These are phyloP conservation scores for Lagenidium giganteum DNA, from an alignment of 352 stramenopile species.

Conservation along the genomic window DNA sequence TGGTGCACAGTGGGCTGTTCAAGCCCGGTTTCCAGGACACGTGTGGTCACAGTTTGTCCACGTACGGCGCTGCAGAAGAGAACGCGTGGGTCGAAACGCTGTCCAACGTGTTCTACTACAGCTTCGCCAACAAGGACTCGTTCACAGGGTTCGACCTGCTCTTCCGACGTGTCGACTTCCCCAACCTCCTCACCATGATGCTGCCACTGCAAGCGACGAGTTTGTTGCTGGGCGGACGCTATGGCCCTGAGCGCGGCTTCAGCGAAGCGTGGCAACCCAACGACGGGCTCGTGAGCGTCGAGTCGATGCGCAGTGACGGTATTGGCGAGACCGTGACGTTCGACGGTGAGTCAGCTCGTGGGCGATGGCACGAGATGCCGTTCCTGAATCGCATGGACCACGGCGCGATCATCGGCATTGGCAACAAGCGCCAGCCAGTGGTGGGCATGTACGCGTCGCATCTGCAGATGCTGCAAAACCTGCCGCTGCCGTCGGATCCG, in stretches of 20 bases:
- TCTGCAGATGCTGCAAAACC: slow-evolving; percentile 24
- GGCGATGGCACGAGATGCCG: slow-evolving; percentile 48
- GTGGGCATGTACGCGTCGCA: slow-evolving; percentile 37
- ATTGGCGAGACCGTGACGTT: slow-evolving; percentile 28
- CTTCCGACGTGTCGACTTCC: slow-evolving; percentile 34
- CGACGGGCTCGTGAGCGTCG: slow-evolving; percentile 41
- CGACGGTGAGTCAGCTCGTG: slow-evolving; percentile 22
- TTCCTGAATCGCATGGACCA: slow-evolving; percentile 37
- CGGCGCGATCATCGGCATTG: slow-evolving; percentile 32
- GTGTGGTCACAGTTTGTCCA: slow-evolving; percentile 32
- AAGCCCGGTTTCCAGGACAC: slow-evolving; percentile 32
- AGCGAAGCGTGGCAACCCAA: slow-evolving; percentile 38
- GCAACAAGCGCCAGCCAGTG: slow-evolving; percentile 33
- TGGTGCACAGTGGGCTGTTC: slow-evolving; percentile 27
- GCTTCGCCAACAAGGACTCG: slow-evolving; percentile 36
- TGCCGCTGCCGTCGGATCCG: slow-evolving; percentile 11
- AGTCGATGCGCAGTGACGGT: slow-evolving; percentile 40
- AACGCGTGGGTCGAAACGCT: slow-evolving; percentile 47
- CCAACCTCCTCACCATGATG: slow-evolving; percentile 47
- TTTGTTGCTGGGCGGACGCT: slow-evolving; percentile 33
- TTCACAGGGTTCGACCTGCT: slow-evolving; percentile 27
- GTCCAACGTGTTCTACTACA: slow-evolving; percentile 51
- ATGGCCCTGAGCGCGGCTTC: slow-evolving; percentile 25
- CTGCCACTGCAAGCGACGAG: slow-evolving; percentile 32
- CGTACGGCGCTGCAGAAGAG: slow-evolving; percentile 25